Evolutionary conservation across 148 eudicot species (phyloP), one percentile per base, ranked within the genome.

Genomic region (Chenopodium berlandieri): DNA sequence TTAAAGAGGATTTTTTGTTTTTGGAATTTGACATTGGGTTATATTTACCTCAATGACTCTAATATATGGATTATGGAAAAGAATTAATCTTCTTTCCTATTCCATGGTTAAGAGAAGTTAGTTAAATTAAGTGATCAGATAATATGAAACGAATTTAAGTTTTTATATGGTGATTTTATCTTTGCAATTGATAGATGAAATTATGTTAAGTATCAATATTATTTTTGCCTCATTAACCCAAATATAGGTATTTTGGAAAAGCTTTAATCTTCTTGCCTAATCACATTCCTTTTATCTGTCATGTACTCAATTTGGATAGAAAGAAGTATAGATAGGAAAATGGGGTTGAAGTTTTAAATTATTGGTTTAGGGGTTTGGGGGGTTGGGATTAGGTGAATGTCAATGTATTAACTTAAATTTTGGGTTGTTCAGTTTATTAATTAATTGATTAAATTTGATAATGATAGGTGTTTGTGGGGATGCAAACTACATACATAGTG

Each of bases 401-500:
- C 13, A 30, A 23, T 25, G 30, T 34, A 4, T 30, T 73, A 1
- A 40, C 46, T 80, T 16, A 56, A 70, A 32, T 56, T 79, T 46
- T 40, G 46, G 66, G 76, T 34, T 2, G 27, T 14, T 71, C 9
- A 72, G 52, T 78, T 77, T 52, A 46, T 75, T 75, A 47, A 50
- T 77, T 78, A 40, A 6, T 40, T 2, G 56, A 12, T 14, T 52
- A 3, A 48, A 10, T 73, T 75, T 12, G 54, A 52, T 74, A 50
- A 67, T 48, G 67, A 48, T 52, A 96, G 99, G 97, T 90, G 40
- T 96, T 91, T 89, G 99, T 96, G 82, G 91, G 80, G 71, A 92
- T 96, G 97, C 99, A 96, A 81, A 90, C 97, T 1, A 30, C 79
- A 62, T 96, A 94, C 76, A 96, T 96, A 78, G 4, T 94, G 65